Percentiles rank a stretch among this genome's conserved stretches.
These are phyloP conservation scores for Lanmaoa rubissima DNA, from an alignment of 768 basidiomycete genomes.

Conservation along the genomic window DNA sequence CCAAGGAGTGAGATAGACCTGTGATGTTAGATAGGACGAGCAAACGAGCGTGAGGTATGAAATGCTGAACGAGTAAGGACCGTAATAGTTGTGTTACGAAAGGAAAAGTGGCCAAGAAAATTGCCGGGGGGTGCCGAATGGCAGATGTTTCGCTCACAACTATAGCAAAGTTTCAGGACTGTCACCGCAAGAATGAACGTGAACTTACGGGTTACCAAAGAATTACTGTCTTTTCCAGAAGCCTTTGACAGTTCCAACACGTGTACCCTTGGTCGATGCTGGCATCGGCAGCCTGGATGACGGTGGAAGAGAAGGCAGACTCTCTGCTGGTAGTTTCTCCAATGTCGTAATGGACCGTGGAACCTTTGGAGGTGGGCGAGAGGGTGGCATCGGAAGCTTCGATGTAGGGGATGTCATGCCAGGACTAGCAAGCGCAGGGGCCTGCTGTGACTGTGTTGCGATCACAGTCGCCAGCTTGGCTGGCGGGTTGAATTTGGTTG, in stretches of 20 bases:
- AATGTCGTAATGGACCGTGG: background rate
- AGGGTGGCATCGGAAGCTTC: slow-evolving; percentile 22
- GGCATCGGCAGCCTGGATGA: slow-evolving; percentile 28
- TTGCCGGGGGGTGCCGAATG: background rate
- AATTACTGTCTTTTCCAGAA: slow-evolving; percentile 31
- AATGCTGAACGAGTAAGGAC: slow-evolving; percentile 17
- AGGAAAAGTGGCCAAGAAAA: background rate
- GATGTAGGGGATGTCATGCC: slow-evolving; percentile 10
- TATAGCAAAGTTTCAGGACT: background rate
- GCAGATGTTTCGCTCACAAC: slow-evolving; percentile 3
- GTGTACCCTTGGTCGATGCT: slow-evolving; percentile 19
- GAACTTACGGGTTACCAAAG: slow-evolving; percentile 8
- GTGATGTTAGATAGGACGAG: slow-evolving; percentile 2
- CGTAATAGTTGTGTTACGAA: slow-evolving; percentile 2
- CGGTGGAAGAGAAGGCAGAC: background rate
- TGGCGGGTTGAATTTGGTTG: slow-evolving; percentile 29
- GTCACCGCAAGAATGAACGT: background rate
- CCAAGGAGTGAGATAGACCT: slow-evolving; percentile 11
- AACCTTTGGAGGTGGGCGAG: slow-evolving; percentile 11
- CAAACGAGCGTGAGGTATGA: slow-evolving; percentile 11
- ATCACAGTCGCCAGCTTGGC: slow-evolving; percentile 31
- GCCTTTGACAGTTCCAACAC: slow-evolving; percentile 29
- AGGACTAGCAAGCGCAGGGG: background rate
- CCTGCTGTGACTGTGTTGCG: slow-evolving; percentile 22
- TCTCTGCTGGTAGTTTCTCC: slow-evolving; percentile 10